These are phyloP conservation scores for Saksenaea vasiformis DNA, from an alignment of 371 early-diverging fungal genomes.

Conservation along the genomic window DNA sequence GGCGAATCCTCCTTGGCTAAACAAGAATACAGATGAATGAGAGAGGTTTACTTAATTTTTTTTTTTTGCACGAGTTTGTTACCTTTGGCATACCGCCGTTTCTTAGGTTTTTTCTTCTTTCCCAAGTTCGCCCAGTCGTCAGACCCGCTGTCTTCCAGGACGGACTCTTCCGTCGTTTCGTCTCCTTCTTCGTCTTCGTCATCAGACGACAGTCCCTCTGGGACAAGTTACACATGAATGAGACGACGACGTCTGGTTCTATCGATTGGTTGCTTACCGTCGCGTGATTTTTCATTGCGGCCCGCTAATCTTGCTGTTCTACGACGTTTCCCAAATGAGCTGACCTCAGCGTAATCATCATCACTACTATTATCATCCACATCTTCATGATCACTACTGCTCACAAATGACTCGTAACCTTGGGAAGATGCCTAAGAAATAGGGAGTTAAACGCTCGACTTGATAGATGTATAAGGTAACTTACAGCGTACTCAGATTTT, in stretches of 20 bases:
- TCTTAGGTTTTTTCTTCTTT: constrained; percentile 5
- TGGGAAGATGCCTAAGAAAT: background rate
- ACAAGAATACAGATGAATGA: no score
- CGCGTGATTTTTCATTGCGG: constrained; percentile 4
- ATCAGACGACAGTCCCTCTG: background rate
- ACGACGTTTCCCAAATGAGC: background rate
- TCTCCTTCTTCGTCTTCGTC: constrained; percentile 8
- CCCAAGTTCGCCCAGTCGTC: constrained; percentile 11
- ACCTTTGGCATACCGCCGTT: background rate
- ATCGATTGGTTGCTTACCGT: background rate
- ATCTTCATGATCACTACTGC: constrained; percentile 9
- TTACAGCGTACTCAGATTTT: constrained; percentile 8
- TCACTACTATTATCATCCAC: constrained; percentile 20
- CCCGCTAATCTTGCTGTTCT: background rate
- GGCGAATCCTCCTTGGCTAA: constrained; percentile 19
- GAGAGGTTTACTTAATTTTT: no score
- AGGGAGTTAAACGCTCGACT: background rate
- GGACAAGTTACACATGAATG: background rate
- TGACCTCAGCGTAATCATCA: constrained; percentile 22
- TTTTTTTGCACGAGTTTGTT: no score
- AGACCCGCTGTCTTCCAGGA: constrained; percentile 15
- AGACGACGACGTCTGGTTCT: background rate
- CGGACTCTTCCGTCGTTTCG: constrained; percentile 6
- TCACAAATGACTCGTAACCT: background rate
- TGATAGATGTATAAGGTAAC: background rate